These are phyloP conservation scores for Colletotrichum costaricense DNA, from an alignment of 2,329 filamentous ascomycete genomes.

Conservation along the genomic window DNA sequence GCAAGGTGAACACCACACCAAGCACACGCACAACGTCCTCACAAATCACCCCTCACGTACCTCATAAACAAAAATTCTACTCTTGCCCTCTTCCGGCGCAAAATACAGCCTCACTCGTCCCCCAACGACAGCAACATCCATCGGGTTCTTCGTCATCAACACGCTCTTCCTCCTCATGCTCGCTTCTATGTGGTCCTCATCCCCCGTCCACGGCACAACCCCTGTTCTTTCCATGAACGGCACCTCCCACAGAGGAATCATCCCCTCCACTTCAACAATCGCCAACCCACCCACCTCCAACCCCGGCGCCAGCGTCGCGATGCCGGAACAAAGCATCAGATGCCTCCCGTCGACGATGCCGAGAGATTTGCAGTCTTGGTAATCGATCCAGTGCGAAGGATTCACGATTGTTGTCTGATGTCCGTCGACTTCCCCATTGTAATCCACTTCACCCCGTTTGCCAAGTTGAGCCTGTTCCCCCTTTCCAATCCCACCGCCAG, in stretches of 20 bases:
- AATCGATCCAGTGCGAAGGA: slow-evolving; percentile 58
- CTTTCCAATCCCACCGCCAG: background rate
- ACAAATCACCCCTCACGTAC: slow-evolving; percentile 37
- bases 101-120: slow-evolving; percentile 59
- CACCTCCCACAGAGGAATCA: slow-evolving; percentile 58
- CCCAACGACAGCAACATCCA: slow-evolving; percentile 56
- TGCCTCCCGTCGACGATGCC: slow-evolving; percentile 51
- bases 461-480: slow-evolving; percentile 40
- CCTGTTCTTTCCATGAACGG: slow-evolving; percentile 54
- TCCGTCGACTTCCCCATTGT: slow-evolving; percentile 35
- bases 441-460: slow-evolving; percentile 46
- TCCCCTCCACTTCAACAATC: slow-evolving; percentile 56
- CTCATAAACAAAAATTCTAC: slow-evolving; percentile 60
- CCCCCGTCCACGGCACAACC: slow-evolving; percentile 40
- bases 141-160: slow-evolving; percentile 59
- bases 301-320: slow-evolving; percentile 47
- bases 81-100: slow-evolving; percentile 58
- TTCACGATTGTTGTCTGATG: slow-evolving; percentile 45
- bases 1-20: too few relatives aligned
- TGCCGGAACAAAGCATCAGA: slow-evolving; percentile 60
- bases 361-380: slow-evolving; percentile 64
- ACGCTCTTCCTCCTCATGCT: slow-evolving; percentile 42
- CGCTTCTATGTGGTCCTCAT: slow-evolving; percentile 34
- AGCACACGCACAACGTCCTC: too few relatives aligned
- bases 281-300: slow-evolving; percentile 57